Base-by-base conservation (phyloP, 2,329 filamentous ascomycete species). In the Stachybotrys chartarum region DNA sequence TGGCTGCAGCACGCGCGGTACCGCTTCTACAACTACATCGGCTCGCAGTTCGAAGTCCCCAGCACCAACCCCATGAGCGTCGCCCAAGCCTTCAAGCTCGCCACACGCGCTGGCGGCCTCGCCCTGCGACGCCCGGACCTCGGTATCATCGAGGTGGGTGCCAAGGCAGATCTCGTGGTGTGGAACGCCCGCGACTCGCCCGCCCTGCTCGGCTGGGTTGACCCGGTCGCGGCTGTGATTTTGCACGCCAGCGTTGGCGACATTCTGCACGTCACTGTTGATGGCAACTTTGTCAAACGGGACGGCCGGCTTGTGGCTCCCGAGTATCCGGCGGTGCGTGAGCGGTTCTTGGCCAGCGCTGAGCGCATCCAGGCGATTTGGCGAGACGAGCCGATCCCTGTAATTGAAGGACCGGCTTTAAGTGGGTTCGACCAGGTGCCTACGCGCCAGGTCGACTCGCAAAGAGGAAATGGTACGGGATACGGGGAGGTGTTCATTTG, bases 151-250 rank as follows among this genome's bases (percentile, higher is more conserved):
- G 63, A 63, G 0, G 64, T 65, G 1, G 79, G 79, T 5, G 78
- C 79, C 12, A 81, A 81, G 62, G 80, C 79, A 0, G 80, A 84
- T 59, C 52, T 84, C 1, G 70, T 82, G 0, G 70, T 83, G 0
- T 83, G 78, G 68, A 71, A 82, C 56, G 78, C 77, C 0, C 67
- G 70, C 0, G 66, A 72, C 1, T 71, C 74, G 0, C 79, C 80
- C 0, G 68, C 70, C 1, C 67, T 84, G 61, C 67, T 83, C 1
- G 81, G 81, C 3, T 83, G 79, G 78, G 67, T 59, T 6, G 80
- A 84, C 55, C 78, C 80, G 0, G 72, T 84, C 4, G 80, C 80
- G 0, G 81, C 81, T 0, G 69, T 84, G 1, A 75, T 84, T 30
- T 65, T 84, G 42, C 81, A 84, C 56, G 74, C 79, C 1, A 78